Evolutionary conservation across 1,284 basidiomycete species (phyloP), one percentile per base, ranked within the genome.

Genomic region (Melampsora americana): DNA sequence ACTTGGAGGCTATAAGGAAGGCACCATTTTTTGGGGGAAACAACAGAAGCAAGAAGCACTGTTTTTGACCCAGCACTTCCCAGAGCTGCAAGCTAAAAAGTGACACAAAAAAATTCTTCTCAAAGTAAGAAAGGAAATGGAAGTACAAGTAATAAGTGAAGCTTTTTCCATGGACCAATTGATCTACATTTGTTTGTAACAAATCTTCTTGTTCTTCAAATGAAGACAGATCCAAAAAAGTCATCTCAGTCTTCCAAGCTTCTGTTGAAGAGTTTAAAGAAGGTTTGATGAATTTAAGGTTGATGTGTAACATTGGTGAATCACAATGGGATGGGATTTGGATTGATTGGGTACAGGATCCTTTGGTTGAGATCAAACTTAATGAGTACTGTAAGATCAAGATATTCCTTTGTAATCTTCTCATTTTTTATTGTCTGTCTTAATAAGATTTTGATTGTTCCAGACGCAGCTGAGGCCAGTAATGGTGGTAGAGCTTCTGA

Each of bases 401-500:
- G 50, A 66, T 65, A 79, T 50, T 78, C 61, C n/a, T 69, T 69
- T 30, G 62, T 69, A 68, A 48, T 59, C 46, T 64, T 59, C 46
- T 67, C 46, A 76, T 28, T 78, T 77, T 18, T 64, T 77, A 9
- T 53, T 77, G 18, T 78, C 77, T 69, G 78, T 2, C 89, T 88
- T 73, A 76, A 48, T 75, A 97, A 86, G 79, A 92, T 87, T 79
- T 88, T 87, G 81, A 98, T 91, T 12, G 89, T 92, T 80, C 92
- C 90, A 0, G 91, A 93, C 0, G 90, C 91, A 77, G 91, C 89
- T 78, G 93, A 93, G 20, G 93, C 90, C 66, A 98, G 88, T 70
- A 96, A 87, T 0, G 93, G 89, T 0, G 96, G 96, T 84, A 96
- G 89, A 1, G 95, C 90, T 11, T 96, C 96, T 0, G 95, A 97